Evolutionary conservation across 2,329 filamentous ascomycete species (phyloP).

Genomic region (Pyrenochaeta sp.): DNA sequence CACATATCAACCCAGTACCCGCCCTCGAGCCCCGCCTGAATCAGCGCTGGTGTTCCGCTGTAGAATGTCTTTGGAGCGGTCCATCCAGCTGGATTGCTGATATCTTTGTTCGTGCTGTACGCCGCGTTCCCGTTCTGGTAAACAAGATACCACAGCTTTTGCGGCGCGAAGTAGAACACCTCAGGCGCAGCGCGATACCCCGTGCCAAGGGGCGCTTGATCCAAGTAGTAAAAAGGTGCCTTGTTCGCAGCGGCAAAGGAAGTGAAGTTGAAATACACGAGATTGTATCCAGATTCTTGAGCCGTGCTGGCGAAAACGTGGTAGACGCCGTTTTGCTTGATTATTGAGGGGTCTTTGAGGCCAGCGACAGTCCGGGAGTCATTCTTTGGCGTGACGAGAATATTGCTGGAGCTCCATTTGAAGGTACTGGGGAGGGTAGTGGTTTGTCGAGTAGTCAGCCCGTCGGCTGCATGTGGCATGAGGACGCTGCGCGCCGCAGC

Average conservation of each 20-base stretch:
- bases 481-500: conserved; percentile 15
- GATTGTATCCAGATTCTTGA: conserved; percentile 47
- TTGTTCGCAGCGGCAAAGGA: conserved; percentile 42
- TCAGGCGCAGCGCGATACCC: conserved; percentile 54
- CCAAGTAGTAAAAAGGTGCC: conserved; percentile 51
- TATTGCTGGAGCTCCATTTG: conserved; percentile 40
- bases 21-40: conserved; percentile 40
- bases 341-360: conserved; percentile 48
- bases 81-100: conserved; percentile 53
- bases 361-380: conserved; percentile 36
- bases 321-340: conserved; percentile 51
- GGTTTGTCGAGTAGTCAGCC: conserved; percentile 6
- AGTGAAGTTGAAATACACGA: conserved; percentile 54
- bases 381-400: conserved; percentile 38
- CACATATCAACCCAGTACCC: conserved; percentile 57
- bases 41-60: conserved; percentile 41
- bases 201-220: conserved; percentile 47
- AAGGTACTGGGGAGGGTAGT: conserved; percentile 34
- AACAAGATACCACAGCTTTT: conserved; percentile 55
- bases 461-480: not conserved
- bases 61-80: conserved; percentile 51
- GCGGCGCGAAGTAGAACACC: conserved; percentile 54
- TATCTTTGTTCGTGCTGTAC: conserved; percentile 54
- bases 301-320: conserved; percentile 55
- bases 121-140: conserved; percentile 56